Base-by-base conservation (phyloP, 176 grass and related monocot species). In the Carex cristatella region DNA sequence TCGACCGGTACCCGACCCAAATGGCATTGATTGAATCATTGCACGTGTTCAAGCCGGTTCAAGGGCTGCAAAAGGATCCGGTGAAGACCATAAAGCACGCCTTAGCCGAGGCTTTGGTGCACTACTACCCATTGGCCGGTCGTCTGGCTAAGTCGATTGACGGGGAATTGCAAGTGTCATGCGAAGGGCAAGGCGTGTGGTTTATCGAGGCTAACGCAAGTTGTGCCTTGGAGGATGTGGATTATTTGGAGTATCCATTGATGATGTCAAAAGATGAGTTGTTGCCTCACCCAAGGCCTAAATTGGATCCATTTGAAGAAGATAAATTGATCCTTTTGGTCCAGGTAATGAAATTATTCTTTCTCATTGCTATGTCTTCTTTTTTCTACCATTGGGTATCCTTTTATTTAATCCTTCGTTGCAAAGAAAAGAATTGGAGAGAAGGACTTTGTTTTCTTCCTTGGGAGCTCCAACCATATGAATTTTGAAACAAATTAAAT, bases 21-120 rank as follows among this genome's bases (percentile, higher is more conserved):
- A 89, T 94, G 86, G 95, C 95, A 40, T 90, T 98, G 40, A 93
- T 98, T 61, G 95, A 98, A 83, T 95, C 93, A 2, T 83, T 98
- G 0, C 96, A 95, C 30, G 96, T 98, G 2, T 98, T 98, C 91
- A 93, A 89, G 85, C 49, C 60, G 1, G 82, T 44, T 5, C 28
- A 15, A 4, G 70, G 28, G 33, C 31, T 85, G 2, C 68, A 55
- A 23, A 63, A 37, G 5, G 81, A 59, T 10, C 89, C 95, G 4
- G 76, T 87, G 2, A 55, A 23, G 27, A 80, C 68, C 12, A 98
- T 98, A 11, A 89, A 91, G 75, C 5, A 31, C 0, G 91, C 93
- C 0, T 11, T 98, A 55, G 91, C 85, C 0, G 85, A 83, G 75
- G 91, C 93, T 0, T 38, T 98, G 83, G 93, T 98, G 0, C 53